phyloP scores from a whole-genome alignment of 192 early-diverging fungal species.

The Spizellomyces sp. region DNA sequence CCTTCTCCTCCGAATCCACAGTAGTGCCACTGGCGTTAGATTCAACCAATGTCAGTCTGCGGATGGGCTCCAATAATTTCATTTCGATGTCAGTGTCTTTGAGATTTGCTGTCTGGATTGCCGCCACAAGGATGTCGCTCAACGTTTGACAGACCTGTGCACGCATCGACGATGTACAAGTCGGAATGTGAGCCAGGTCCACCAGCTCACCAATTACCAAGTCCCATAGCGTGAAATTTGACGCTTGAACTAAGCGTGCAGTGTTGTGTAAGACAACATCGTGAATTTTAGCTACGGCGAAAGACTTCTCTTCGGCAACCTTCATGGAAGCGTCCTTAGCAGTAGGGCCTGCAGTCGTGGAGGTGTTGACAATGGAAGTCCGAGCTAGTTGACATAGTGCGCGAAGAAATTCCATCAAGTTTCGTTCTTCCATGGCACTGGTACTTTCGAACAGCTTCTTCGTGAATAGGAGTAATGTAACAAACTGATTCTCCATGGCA shows the following conservation, averaged over 20 bases:
- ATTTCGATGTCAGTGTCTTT: slow-evolving; percentile 58
- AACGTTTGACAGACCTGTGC: slow-evolving; percentile 77
- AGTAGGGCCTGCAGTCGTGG: slow-evolving; percentile 22
- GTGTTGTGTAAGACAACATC: slow-evolving; percentile 63
- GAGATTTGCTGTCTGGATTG: slow-evolving; percentile 58
- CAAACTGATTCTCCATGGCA: slow-evolving; percentile 35
- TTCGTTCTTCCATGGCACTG: slow-evolving; percentile 53
- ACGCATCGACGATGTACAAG: slow-evolving; percentile 63
- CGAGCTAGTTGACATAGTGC: slow-evolving; percentile 65
- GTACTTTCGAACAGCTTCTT: slow-evolving; percentile 75
- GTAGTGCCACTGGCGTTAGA: not conserved
- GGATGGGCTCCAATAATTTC: slow-evolving; percentile 68
- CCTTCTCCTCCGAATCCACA: slow-evolving; percentile 22
- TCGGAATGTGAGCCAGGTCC: slow-evolving; percentile 66
- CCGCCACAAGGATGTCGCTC: slow-evolving; percentile 72
- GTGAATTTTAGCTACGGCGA: slow-evolving; percentile 75
- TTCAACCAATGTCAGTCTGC: slow-evolving; percentile 56
- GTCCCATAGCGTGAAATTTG: slow-evolving; percentile 58
- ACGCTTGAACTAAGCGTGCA: slow-evolving; percentile 37
- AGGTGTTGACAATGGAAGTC: slow-evolving; percentile 32
- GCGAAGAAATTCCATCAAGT: slow-evolving; percentile 66
- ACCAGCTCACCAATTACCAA: slow-evolving; percentile 72
- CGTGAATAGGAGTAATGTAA: slow-evolving; percentile 30
- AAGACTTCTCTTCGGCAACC: slow-evolving; percentile 72
- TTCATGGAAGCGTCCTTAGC: slow-evolving; percentile 48